phyloP scores from a whole-genome alignment of 495 filamentous ascomycete genomes.

The Bathelium albidoporum region DNA sequence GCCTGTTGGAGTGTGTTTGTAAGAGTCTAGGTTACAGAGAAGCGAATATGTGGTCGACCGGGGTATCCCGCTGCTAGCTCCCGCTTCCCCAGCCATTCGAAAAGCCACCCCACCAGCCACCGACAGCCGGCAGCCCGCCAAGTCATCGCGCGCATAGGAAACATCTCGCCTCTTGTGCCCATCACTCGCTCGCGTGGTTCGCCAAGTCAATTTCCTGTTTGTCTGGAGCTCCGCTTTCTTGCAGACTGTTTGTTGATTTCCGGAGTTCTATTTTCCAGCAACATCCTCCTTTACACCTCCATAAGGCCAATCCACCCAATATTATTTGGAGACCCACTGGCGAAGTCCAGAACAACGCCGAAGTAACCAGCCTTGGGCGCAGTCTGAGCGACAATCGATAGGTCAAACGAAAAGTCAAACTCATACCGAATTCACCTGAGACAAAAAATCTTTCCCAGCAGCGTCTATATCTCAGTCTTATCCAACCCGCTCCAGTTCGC shows the following conservation, averaged over 20 bases:
- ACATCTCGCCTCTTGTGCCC: neutral
- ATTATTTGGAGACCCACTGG: neutral
- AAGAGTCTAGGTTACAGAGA: too few species aligned
- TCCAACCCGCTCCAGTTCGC: neutral
- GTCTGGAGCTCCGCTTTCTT: neutral
- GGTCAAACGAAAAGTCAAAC: neutral
- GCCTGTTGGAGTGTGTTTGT: too few species aligned
- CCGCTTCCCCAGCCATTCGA: neutral
- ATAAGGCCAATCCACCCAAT: neutral
- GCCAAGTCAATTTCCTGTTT: neutral
- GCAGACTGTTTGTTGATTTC: neutral
- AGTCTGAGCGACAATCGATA: neutral
- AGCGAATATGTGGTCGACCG: too few species aligned
- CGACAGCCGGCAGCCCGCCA: neutral
- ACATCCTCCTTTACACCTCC: neutral
- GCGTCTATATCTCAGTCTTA: neutral
- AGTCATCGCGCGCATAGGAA: neutral
- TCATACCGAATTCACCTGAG: neutral
- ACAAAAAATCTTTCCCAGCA: neutral
- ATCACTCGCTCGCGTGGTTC: neutral
- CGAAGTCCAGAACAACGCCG: neutral
- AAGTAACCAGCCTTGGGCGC: neutral
- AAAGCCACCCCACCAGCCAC: slow-evolving; percentile 3
- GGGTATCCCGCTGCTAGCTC: neutral
- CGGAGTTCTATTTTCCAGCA: neutral